These are phyloP conservation scores for Venturia carpophila DNA, from an alignment of 2,329 filamentous ascomycete species.

Conservation along the genomic window DNA sequence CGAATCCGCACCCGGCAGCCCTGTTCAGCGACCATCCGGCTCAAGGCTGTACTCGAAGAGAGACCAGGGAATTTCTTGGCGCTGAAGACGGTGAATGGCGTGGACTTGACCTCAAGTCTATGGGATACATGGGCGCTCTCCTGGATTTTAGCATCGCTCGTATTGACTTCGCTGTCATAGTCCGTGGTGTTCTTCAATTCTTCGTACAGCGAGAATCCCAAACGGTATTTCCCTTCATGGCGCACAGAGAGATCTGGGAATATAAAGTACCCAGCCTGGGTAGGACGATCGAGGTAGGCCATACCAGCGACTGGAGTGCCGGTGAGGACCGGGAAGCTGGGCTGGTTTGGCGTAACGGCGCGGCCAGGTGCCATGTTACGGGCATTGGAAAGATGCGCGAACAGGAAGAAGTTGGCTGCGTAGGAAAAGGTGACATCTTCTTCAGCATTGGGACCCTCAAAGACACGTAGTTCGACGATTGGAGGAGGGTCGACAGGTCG, in stretches of 20 bases:
- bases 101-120: conserved; percentile 82
- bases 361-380: conserved; percentile 76
- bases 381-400: conserved; percentile 80
- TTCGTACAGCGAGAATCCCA: conserved; percentile 90
- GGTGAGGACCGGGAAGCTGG: conserved; percentile 75
- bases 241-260: conserved; percentile 95
- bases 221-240: conserved; percentile 86
- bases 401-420: conserved; percentile 97
- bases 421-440: conserved; percentile 73
- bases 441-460: conserved; percentile 52
- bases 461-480: conserved; percentile 83
- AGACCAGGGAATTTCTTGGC: conserved; percentile 98
- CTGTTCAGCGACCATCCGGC: conserved; percentile 88
- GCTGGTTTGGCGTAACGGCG: conserved; percentile 55
- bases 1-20: conserved; percentile 94
- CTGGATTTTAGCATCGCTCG: conserved; percentile 28
- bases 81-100: conserved; percentile 81
- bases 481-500: conserved; percentile 91
- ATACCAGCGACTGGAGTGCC: conserved; percentile 93
- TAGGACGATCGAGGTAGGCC: conserved; percentile 86
- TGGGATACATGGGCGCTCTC: conserved; percentile 60
- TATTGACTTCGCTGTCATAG: conserved; percentile 50
- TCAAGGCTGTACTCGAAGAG: conserved; percentile 79
- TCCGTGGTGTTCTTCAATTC: conserved; percentile 82
- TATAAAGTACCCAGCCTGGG: conserved; percentile 80